These are phyloP conservation scores for Fusarium duplospermum DNA, from an alignment of 2,329 filamentous ascomycete genomes.

Conservation along the genomic window DNA sequence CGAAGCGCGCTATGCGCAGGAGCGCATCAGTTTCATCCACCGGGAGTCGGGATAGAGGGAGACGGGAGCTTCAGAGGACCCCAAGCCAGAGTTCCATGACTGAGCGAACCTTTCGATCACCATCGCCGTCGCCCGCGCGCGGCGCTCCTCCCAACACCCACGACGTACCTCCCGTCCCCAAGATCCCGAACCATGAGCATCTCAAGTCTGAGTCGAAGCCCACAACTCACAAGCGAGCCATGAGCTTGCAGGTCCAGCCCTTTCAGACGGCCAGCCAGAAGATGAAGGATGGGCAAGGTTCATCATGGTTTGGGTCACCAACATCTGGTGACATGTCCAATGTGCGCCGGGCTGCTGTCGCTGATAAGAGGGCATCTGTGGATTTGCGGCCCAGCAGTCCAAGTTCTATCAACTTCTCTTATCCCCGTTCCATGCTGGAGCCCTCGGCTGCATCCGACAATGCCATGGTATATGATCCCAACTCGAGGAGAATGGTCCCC, in stretches of 20 bases:
- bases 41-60: conserved; percentile 59
- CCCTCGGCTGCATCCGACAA: conserved; percentile 52
- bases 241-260: conserved; percentile 60
- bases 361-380: conserved; percentile 47
- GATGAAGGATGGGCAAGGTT: conserved; percentile 54
- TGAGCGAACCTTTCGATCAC: conserved; percentile 86
- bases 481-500: conserved; percentile 72
- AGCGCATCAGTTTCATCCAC: conserved; percentile 78
- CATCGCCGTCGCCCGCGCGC: conserved; percentile 74
- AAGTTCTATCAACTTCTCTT: conserved; percentile 70
- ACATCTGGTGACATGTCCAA: conserved; percentile 56
- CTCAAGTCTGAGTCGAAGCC: conserved; percentile 40
- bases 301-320: conserved; percentile 65
- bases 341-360: conserved; percentile 57
- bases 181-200: conserved; percentile 67
- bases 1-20: conserved; percentile 83
- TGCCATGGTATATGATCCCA: conserved; percentile 71
- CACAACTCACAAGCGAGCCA: conserved; percentile 53
- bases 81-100: conserved; percentile 86
- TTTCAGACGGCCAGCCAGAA: conserved; percentile 67
- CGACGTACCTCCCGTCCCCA: conserved; percentile 79
- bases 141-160: conserved; percentile 54
- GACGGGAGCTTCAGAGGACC: conserved; percentile 68
- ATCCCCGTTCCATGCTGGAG: conserved; percentile 60
- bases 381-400: conserved; percentile 56